phyloP scores from a whole-genome alignment of 306 rosid genomes.

The Acacia acuminata region DNA sequence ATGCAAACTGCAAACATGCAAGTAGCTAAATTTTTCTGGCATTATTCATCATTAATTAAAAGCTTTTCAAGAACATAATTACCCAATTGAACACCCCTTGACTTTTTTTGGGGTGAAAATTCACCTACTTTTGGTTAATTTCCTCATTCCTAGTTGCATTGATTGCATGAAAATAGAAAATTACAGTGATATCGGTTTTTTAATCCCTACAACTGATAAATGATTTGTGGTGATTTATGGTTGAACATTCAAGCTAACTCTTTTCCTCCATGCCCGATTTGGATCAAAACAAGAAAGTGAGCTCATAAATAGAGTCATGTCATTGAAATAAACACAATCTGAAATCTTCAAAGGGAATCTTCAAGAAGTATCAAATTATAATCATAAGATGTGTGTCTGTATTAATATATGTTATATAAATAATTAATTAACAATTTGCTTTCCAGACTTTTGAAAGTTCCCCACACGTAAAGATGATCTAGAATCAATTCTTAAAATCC shows the following conservation, averaged over 20 bases:
- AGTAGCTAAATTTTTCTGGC: not conserved
- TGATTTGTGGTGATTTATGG: not conserved
- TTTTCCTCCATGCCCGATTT: not conserved
- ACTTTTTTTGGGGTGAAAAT: not conserved
- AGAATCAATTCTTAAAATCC: not conserved
- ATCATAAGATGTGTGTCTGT: too few relatives aligned
- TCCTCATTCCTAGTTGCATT: not conserved
- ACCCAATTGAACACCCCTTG: not conserved
- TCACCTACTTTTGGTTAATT: not conserved
- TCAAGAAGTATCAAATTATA: too few relatives aligned
- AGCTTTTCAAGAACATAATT: not conserved
- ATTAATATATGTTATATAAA: too few relatives aligned
- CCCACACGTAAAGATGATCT: not conserved
- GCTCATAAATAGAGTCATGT: not conserved
- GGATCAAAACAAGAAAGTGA: not conserved
- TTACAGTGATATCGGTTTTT: not conserved
- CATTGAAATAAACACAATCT: too few relatives aligned
- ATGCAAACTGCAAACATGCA: not conserved
- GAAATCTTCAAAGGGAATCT: too few relatives aligned
- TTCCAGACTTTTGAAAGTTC: not conserved
- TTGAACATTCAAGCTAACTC: too few relatives aligned
- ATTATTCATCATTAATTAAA: not conserved
- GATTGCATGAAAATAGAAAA: not conserved
- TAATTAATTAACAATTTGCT: too few relatives aligned
- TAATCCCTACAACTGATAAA: not conserved